phyloP scores from a whole-genome alignment of 306 rosid genomes.

The Corylus heterophylla region DNA sequence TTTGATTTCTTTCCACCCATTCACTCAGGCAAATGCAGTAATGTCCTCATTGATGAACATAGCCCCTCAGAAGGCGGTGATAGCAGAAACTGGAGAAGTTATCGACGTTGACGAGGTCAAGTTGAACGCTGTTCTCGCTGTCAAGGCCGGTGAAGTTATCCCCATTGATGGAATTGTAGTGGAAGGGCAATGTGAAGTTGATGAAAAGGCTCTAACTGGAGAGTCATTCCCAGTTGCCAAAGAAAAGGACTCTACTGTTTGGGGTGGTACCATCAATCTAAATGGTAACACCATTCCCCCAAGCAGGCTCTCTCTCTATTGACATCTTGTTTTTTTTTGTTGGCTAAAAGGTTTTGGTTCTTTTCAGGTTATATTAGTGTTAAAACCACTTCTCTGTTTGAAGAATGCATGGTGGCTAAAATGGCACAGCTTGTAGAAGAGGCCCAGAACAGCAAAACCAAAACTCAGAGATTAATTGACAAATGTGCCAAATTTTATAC shows the following conservation, averaged over 20 bases:
- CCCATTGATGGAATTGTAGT: slow-evolving; percentile 88
- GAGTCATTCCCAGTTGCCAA: slow-evolving; percentile 91
- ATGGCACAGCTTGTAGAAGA: slow-evolving; percentile 96
- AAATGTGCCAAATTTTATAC: slow-evolving; percentile 83
- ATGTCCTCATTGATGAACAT: slow-evolving; percentile 85
- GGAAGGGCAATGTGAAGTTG: slow-evolving; percentile 82
- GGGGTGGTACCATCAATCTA: slow-evolving; percentile 93
- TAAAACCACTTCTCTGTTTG: slow-evolving; percentile 82
- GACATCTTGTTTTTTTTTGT: background rate
- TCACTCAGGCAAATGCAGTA: slow-evolving; percentile 75
- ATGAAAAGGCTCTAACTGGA: slow-evolving; percentile 86
- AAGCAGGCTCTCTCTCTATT: background rate
- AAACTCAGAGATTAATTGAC: slow-evolving; percentile 76
- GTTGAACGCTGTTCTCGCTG: slow-evolving; percentile 62
- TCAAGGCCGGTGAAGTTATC: slow-evolving; percentile 87
- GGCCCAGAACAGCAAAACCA: slow-evolving; percentile 86
- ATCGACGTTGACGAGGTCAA: slow-evolving; percentile 81
- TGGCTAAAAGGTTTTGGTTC: slow-evolving; percentile 11
- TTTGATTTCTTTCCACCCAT: background rate
- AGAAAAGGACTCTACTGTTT: slow-evolving; percentile 69
- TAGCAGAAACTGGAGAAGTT: slow-evolving; percentile 80
- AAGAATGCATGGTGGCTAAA: slow-evolving; percentile 93
- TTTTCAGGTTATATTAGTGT: slow-evolving; percentile 76
- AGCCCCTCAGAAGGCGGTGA: slow-evolving; percentile 79
- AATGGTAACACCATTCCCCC: slow-evolving; percentile 52